A percentile compares a stretch with the other conserved stretches of the same genome.
Evolutionary conservation across 495 filamentous ascomycete genomes (phyloP).

Genomic region (Mytilinidion resinicola): DNA sequence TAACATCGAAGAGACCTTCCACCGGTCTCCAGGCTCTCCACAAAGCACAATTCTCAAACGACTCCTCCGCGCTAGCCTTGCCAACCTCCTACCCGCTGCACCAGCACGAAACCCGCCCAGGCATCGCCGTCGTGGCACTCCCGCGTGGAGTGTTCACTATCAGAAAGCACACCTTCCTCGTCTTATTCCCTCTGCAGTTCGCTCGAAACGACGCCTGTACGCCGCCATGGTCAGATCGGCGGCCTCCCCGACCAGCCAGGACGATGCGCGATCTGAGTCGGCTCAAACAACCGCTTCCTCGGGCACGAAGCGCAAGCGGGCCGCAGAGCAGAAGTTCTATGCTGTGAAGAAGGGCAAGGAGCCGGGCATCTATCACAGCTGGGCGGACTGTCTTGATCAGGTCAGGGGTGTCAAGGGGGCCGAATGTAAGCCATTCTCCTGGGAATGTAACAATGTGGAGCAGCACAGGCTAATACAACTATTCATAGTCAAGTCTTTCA

Average conservation of each 20-base stretch:
- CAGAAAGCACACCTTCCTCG: too few relatives aligned
- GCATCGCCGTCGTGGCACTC: too few relatives aligned
- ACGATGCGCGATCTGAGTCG: conserved; percentile 11
- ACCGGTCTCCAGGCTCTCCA: too few relatives aligned
- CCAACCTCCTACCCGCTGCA: too few relatives aligned
- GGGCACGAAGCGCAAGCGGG: conserved; percentile 61
- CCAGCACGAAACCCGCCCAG: too few relatives aligned
- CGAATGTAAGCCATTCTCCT: conserved; percentile 54
- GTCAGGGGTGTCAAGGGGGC: conserved; percentile 82
- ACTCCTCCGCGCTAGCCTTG: too few relatives aligned
- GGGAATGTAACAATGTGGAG: not conserved
- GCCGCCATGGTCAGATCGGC: not conserved
- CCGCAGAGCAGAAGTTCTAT: conserved; percentile 66
- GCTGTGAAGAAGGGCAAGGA: conserved; percentile 70
- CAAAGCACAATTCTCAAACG: too few relatives aligned
- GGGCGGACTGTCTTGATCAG: conserved; percentile 74
- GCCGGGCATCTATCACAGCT: conserved; percentile 83
- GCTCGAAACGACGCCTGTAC: too few relatives aligned
- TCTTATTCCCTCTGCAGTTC: too few relatives aligned
- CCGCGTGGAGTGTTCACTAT: too few relatives aligned
- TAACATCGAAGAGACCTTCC: too few relatives aligned
- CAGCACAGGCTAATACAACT: not conserved
- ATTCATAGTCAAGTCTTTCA: conserved; percentile 72
- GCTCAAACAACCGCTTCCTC: conserved; percentile 38
- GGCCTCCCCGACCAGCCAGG: not conserved